Evolutionary conservation across 192 early-diverging fungal species (phyloP).

Genomic region (Powellomyces hirtus): DNA sequence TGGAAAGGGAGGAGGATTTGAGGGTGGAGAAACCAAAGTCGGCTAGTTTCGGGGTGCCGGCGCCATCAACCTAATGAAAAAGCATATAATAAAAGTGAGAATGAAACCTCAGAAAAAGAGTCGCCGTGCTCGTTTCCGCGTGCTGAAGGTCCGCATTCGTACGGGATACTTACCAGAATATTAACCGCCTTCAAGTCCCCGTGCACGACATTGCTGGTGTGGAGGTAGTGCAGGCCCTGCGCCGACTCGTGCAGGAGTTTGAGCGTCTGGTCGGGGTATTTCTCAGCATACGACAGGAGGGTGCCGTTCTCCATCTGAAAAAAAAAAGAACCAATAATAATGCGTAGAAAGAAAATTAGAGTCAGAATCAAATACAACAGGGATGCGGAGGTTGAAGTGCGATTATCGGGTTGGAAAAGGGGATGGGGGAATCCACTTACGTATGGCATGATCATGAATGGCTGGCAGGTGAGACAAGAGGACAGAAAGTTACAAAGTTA

Average conservation of each 20-base stretch:
- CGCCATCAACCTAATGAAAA: conserved; percentile 52
- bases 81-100: no score
- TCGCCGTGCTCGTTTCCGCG: no score
- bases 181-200: conserved; percentile 82
- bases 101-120: no score
- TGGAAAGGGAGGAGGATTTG: background rate
- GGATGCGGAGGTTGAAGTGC: no score
- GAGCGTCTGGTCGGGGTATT: conserved; percentile 2
- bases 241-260: conserved; percentile 26
- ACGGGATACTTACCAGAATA: conserved; percentile 62
- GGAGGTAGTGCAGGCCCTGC: conserved; percentile 25
- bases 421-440: conserved; percentile 1
- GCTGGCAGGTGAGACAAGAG: background rate
- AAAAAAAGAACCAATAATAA: background rate
- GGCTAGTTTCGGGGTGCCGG: conserved; percentile 77
- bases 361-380: background rate
- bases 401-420: no score
- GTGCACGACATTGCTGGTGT: conserved; percentile 23
- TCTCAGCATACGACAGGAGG: conserved; percentile 6
- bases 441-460: conserved; percentile 30
- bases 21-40: conserved; percentile 66
- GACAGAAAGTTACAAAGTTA: background rate
- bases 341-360: background rate
- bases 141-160: no score
- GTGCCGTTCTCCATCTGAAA: conserved; percentile 30